Evolutionary conservation across 2,329 filamentous ascomycete genomes (phyloP), one percentile per base, ranked within the genome.

Genomic region (Cordyceps javanica): DNA sequence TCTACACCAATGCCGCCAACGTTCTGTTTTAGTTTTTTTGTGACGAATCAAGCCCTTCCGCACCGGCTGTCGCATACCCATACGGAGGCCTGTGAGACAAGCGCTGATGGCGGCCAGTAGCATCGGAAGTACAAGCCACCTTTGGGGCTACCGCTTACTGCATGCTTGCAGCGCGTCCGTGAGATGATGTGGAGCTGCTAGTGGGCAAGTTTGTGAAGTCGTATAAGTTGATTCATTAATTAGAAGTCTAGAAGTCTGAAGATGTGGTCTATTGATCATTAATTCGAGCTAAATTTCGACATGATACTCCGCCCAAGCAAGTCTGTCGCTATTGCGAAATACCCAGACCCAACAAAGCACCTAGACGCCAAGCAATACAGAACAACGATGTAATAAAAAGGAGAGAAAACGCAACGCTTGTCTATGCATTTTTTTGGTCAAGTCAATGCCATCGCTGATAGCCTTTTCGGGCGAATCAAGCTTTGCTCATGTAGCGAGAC

Each of bases 401-500:
- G 30, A 42, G 3, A 25, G 16, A 23, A 25, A 46, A 26, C 11
- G 3, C 13, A 42, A 50, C 25, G 54, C 54, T 56, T 36, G 13
- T 50, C 11, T 38, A 28, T 26, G 32, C 32, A 21, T 13, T 14
- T 11, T 14, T 6, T 6, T 23, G 5, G 21, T 16, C 28, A 45
- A 23, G 9, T 19, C 28, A 36, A 45, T 8, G n/a, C n/a, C n/a
- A n/a, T 46, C 4, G 5, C 14, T 2, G n/a, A 32, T 14, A 39
- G 11, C 5, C 21, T 32, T 16, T 25, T 5, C 6, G 1, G 0
- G 4, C 10, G 26, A n/a, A 34, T 41, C 21, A 56, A 49, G 54
- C 54, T 2, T 42, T 36, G 45, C 44, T 26, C 42, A 48, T 50
- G 45, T 56, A 56, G 45, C 54, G 54, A 38, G 54, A 19, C 45